Conservation (phyloP, 1,284 basidiomycete species). For the Marasmius fiardii region DNA sequence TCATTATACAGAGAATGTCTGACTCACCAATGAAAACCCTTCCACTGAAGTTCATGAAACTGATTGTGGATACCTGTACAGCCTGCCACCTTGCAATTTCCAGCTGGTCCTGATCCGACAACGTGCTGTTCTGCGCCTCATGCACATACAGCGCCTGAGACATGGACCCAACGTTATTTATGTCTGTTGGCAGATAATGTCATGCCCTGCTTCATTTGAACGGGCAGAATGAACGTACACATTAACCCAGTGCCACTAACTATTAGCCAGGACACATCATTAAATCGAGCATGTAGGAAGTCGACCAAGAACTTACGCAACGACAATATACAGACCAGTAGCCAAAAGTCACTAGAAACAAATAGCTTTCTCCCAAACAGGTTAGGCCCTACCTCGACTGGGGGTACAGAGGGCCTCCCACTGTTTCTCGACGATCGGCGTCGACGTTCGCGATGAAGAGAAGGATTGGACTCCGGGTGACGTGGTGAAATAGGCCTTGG, state of each 20-base stretch:
- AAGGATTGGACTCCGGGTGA: neutral
- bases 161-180: constrained; percentile 95
- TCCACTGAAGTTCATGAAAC: constrained; percentile 81
- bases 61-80: constrained; percentile 82
- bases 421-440: constrained; percentile 6
- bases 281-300: neutral
- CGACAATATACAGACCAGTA: constrained; percentile 69
- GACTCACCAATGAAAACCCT: constrained; percentile 69
- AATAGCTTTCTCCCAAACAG: constrained; percentile 33
- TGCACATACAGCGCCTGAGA: constrained; percentile 80
- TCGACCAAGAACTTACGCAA: constrained; percentile 48
- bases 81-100: constrained; percentile 78
- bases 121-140: constrained; percentile 34
- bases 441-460: neutral
- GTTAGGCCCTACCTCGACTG: constrained; percentile 27
- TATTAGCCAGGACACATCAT: constrained; percentile 23
- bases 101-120: constrained; percentile 56
- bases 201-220: neutral
- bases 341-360: constrained; percentile 62
- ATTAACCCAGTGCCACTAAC: constrained; percentile 89
- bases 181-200: constrained; percentile 45
- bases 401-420: neutral
- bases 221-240: constrained; percentile 57
- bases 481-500: constrained; percentile 4
- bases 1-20: neutral